A percentile compares a stretch with the other conserved stretches of the same genome.
Conservation (phyloP, 2,329 filamentous ascomycete species). For the Colletotrichum sojae region DNA sequence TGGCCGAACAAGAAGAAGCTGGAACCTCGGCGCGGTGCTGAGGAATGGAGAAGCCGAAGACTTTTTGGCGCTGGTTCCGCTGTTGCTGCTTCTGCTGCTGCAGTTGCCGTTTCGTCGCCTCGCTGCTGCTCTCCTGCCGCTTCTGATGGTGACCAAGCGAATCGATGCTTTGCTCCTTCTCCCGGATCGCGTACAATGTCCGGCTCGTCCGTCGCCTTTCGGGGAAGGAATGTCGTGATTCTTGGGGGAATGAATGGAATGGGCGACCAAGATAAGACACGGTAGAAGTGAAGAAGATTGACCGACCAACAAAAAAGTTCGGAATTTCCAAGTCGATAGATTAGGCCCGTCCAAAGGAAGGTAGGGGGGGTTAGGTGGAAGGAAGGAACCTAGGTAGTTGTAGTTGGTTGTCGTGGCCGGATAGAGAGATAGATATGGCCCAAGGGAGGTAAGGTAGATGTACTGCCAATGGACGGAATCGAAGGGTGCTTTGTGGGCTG, state of each 20-base stretch:
- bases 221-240: slow-evolving; percentile 5
- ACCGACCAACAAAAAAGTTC: background rate
- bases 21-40: slow-evolving; percentile 20
- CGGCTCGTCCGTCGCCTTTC: too few relatives aligned
- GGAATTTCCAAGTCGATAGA: background rate
- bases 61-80: background rate
- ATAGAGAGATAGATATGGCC: slow-evolving; percentile 1
- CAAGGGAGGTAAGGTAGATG: slow-evolving; percentile 8
- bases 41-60: slow-evolving; percentile 23
- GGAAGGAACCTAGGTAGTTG: background rate
- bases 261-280: background rate
- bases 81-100: background rate
- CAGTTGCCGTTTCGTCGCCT: background rate
- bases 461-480: slow-evolving; percentile 23
- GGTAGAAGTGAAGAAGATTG: background rate
- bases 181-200: too few relatives aligned
- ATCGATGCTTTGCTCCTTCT: background rate
- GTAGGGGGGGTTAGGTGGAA: slow-evolving; percentile 9
- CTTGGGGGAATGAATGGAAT: background rate
- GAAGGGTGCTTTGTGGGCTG: slow-evolving; percentile 38
- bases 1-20: slow-evolving; percentile 17
- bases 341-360: background rate
- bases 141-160: background rate
- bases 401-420: background rate
- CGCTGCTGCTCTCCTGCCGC: background rate